Evolutionary conservation across 176 grass and related monocot species (phyloP), one percentile per base, ranked within the genome.

Genomic region (Oryza meridionalis): DNA sequence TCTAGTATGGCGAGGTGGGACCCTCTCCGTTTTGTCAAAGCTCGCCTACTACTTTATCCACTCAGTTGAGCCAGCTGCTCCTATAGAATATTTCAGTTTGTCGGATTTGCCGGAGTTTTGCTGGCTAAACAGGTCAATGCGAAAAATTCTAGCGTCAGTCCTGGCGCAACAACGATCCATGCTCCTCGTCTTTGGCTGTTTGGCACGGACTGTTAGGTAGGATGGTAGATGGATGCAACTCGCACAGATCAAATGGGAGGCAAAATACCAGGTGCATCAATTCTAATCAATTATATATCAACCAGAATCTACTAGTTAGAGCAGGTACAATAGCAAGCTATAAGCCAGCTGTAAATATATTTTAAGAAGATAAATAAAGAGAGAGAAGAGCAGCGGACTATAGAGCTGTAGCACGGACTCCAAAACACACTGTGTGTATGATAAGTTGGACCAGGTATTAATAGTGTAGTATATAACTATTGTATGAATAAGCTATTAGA

Each of bases 121-220:
- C 43, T 43, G 16, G 22, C 25, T 42, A 16, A 27, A n/a, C 37
- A 29, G 27, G 77, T 85, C 82, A 70, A 81, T 66, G 51, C 64
- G 38, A 25, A 4, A 8, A n/a, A 26, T 16, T 2, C 13, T 43
- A 44, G 42, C 7, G 9, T 22, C 33, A 61, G 47, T 26, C 63
- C 15, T 22, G 51, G 45, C 37, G 26, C 55, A 46, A 63, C 55
- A 32, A 63, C 11, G 31, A 29, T 81, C 71, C 24, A 33, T 45
- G 15, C 35, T 45, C 49, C 29, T 31, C 33, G 37, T 3, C 37
- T 49, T 49, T 22, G 49, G 19, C 14, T 80, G 49, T 81, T 89
- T 76, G 49, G 70, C 69, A 75, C 14, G 38, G 49, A 69, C 81
- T 19, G 70, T 59, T 75, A 50, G 70, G 87, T 69, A 51, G 15